Percentiles rank a stretch among this genome's conserved stretches.
Conservation (phyloP, 371 early-diverging fungal genomes). For the Blakeslea trispora region DNA sequence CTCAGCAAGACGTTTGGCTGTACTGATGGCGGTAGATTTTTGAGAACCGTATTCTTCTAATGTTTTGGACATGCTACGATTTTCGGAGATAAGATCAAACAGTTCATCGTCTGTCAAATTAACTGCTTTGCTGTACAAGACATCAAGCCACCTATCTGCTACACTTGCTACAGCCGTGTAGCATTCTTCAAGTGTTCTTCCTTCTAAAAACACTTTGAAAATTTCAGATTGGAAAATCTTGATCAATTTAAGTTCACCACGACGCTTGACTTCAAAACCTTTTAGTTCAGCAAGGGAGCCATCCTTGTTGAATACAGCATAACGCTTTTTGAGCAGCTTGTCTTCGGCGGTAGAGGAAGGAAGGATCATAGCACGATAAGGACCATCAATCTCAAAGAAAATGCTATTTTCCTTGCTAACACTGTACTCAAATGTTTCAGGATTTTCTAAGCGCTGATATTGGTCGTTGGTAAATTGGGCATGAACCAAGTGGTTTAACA, state of each 20-base stretch:
- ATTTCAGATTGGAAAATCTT: conserved; percentile 98
- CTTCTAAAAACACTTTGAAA: conserved; percentile 92
- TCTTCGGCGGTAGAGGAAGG: conserved; percentile 98
- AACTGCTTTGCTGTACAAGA: conserved; percentile 87
- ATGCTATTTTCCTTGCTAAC: conserved; percentile 93
- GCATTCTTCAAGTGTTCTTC: conserved; percentile 88
- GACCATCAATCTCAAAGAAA: conserved; percentile 99
- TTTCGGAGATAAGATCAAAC: conserved; percentile 98
- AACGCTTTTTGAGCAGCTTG: conserved; percentile 97
- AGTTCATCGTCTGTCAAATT: conserved; percentile 89
- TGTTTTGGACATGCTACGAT: conserved; percentile 96
- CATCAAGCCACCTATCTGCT: conserved; percentile 96
- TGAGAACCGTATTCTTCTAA: conserved; percentile 92
- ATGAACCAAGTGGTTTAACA: conserved; percentile 98
- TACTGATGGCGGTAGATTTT: conserved; percentile 96
- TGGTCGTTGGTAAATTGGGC: conserved; percentile 98
- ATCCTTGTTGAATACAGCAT: conserved; percentile 97
- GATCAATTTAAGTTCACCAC: conserved; percentile 99
- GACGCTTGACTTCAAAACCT: conserved; percentile 99
- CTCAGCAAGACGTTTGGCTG: conserved; percentile 97
- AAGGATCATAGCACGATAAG: conserved; percentile 99
- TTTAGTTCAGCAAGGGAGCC: conserved; percentile 98
- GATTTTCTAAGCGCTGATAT: conserved; percentile 81
- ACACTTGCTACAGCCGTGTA: conserved; percentile 90
- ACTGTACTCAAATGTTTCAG: conserved; percentile 66